These are phyloP conservation scores for Westerdykella sp. DNA, from an alignment of 2,329 filamentous ascomycete species.

Conservation along the genomic window DNA sequence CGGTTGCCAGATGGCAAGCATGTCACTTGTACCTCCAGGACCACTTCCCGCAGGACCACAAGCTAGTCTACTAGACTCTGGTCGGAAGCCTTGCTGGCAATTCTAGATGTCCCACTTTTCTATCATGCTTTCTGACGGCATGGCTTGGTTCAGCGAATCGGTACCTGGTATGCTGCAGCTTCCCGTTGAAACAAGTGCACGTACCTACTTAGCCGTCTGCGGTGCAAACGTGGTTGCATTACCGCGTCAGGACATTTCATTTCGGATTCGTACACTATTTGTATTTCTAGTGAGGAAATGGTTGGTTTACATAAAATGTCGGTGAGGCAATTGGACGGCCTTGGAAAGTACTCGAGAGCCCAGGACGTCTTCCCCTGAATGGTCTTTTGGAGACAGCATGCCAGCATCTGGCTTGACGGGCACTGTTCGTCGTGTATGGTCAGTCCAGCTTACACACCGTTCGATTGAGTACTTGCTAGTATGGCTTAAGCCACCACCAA, in stretches of 20 bases:
- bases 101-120: not conserved
- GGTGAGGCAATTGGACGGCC: slow-evolving; percentile 8
- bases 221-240: slow-evolving; percentile 31
- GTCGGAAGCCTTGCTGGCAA: slow-evolving; percentile 9
- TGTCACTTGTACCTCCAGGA: too few relatives aligned
- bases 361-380: slow-evolving; percentile 1
- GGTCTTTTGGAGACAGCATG: slow-evolving; percentile 5
- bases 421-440: slow-evolving; percentile 6
- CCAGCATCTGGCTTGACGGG: slow-evolving; percentile 8
- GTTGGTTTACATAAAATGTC: slow-evolving; percentile 13
- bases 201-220: slow-evolving; percentile 16
- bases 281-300: slow-evolving; percentile 4
- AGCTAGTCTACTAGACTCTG: not conserved
- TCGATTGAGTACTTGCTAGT: too few relatives aligned
- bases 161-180: slow-evolving; percentile 24
- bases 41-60: too few relatives aligned
- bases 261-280: slow-evolving; percentile 12
- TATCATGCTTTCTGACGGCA: slow-evolving; percentile 13
- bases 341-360: slow-evolving; percentile 20
- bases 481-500: too few relatives aligned
- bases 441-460: too few relatives aligned
- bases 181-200: slow-evolving; percentile 29
- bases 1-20: too few relatives aligned
- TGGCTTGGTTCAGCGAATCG: slow-evolving; percentile 20
- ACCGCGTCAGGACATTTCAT: slow-evolving; percentile 9